A percentile compares a stretch with the other conserved stretches of the same genome.
Conservation (phyloP, 2,329 filamentous ascomycete genomes). For the Rhexocercosporidium sp. region DNA sequence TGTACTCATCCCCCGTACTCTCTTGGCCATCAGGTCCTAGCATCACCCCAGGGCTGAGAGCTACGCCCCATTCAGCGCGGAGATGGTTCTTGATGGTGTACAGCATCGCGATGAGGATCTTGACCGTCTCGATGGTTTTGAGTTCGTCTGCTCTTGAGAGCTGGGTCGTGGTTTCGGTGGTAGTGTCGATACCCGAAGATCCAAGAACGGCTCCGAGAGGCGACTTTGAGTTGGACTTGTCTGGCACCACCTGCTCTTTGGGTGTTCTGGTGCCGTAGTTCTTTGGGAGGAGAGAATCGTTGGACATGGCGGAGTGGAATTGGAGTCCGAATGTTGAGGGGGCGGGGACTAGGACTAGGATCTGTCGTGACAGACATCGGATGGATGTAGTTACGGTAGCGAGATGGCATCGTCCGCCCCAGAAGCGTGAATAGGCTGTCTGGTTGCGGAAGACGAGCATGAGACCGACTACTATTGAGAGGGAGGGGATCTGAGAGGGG, state of each 20-base stretch:
- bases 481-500: conserved; percentile 55
- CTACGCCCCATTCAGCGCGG: conserved; percentile 63
- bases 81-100: conserved; percentile 70
- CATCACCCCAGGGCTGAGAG: conserved; percentile 40
- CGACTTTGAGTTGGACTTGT: not conserved
- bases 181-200: not conserved
- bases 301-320: conserved; percentile 31
- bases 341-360: conserved; percentile 47
- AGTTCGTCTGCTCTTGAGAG: conserved; percentile 37
- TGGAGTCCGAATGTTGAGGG: conserved; percentile 34
- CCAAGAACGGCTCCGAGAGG: not conserved
- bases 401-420: conserved; percentile 61
- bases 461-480: conserved; percentile 69
- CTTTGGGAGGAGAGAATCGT: conserved; percentile 31
- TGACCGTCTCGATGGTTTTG: conserved; percentile 62
- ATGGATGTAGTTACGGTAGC: conserved; percentile 61
- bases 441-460: conserved; percentile 72
- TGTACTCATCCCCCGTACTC: conserved; percentile 52
- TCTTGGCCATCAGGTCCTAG: conserved; percentile 41
- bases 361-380: conserved; percentile 62
- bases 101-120: conserved; percentile 64
- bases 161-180: conserved; percentile 4
- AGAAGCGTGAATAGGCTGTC: conserved; percentile 46
- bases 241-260: conserved; percentile 4
- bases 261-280: conserved; percentile 21